Evolutionary conservation across 495 filamentous ascomycete species (phyloP).

Genomic region (Xylaria flabelliformis): DNA sequence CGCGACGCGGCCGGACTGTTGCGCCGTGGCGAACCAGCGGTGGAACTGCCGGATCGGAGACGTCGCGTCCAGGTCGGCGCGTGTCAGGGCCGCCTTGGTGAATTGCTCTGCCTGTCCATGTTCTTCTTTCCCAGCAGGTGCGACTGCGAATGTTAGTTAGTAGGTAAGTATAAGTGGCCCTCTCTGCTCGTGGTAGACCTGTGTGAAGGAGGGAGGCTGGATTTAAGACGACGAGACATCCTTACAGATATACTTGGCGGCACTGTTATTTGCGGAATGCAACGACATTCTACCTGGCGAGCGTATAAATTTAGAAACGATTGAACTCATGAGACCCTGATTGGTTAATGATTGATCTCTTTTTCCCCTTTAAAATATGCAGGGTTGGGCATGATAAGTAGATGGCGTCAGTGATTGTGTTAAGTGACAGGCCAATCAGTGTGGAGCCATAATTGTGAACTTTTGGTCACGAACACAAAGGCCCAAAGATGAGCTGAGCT

Average conservation of each 20-base stretch:
- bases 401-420: background rate
- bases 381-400: background rate
- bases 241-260: conserved; percentile 60
- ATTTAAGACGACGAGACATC: conserved; percentile 25
- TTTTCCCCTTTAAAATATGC: background rate
- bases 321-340: conserved; percentile 30
- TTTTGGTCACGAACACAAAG: background rate
- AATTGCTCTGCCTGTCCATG: conserved; percentile 68
- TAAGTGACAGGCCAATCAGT: background rate
- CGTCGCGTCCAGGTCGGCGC: conserved; percentile 56
- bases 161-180: background rate
- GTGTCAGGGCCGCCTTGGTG: conserved; percentile 60
- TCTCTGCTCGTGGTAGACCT: background rate
- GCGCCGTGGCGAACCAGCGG: conserved; percentile 79
- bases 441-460: background rate
- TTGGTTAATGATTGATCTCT: background rate
- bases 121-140: conserved; percentile 45
- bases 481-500: background rate
- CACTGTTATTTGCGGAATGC: conserved; percentile 47
- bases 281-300: conserved; percentile 52
- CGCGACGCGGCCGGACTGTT: conserved; percentile 59
- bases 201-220: background rate
- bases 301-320: conserved; percentile 29
- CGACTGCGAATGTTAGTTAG: conserved; percentile 37
- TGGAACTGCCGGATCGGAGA: conserved; percentile 83